Conservation (phyloP, 169 alveolate genomes). For the Eimeria praecox region DNA sequence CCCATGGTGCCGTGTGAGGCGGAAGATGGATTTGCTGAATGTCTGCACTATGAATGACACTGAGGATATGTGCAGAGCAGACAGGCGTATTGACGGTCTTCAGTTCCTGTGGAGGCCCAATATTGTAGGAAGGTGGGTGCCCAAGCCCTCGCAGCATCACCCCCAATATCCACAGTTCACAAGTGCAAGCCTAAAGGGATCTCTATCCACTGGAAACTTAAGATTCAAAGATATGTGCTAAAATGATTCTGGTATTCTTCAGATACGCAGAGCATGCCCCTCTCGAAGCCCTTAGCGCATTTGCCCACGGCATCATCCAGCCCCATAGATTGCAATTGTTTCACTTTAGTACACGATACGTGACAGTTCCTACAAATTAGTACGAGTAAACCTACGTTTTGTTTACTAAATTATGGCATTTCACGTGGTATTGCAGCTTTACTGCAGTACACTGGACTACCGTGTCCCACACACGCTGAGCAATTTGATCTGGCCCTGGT, state of each 20-base stretch:
- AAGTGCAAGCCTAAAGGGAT: background rate
- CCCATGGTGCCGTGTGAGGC: slow-evolving; percentile 42
- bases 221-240: background rate
- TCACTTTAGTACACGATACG: background rate
- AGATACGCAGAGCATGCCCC: background rate
- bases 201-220: background rate
- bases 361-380: background rate
- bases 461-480: background rate
- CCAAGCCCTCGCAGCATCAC: slow-evolving; percentile 7
- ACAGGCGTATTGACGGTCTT: background rate
- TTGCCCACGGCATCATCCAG: background rate
- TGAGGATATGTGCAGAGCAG: background rate
- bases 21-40: background rate
- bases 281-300: slow-evolving; percentile 16
- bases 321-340: background rate
- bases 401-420: background rate
- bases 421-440: background rate
- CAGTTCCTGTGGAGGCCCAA: background rate
- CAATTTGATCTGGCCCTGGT: background rate
- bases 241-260: background rate
- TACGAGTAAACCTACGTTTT: background rate
- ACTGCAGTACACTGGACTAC: background rate
- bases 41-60: background rate
- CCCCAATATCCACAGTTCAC: background rate
- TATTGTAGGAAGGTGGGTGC: background rate